phyloP scores from a whole-genome alignment of 2,329 filamentous ascomycete genomes.

The Diaporthe destruens region DNA sequence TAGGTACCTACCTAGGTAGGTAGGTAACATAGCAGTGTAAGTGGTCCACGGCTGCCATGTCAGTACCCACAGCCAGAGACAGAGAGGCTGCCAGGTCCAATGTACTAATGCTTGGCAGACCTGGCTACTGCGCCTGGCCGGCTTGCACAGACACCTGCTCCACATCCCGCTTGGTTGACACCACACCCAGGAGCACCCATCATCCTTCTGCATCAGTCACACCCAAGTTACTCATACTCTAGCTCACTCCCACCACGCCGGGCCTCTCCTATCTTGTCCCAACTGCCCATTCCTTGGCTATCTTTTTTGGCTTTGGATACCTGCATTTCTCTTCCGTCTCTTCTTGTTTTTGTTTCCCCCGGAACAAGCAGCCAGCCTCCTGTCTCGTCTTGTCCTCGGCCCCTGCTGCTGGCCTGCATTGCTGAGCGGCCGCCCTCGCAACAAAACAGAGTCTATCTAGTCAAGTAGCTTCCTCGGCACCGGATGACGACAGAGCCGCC shows the following conservation, averaged over 20 bases:
- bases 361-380: neutral
- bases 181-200: constrained; percentile 20
- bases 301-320: neutral
- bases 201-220: constrained; percentile 26
- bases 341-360: neutral
- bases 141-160: constrained; percentile 20
- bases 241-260: constrained; percentile 14
- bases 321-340: neutral
- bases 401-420: constrained; percentile 7
- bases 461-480: constrained; percentile 35
- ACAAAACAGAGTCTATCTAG: constrained; percentile 4
- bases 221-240: constrained; percentile 18
- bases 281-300: constrained; percentile 19
- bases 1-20: too few relatives aligned
- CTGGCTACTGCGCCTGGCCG: neutral
- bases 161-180: constrained; percentile 26
- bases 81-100: constrained; percentile 7
- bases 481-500: constrained; percentile 42
- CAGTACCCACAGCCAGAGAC: neutral
- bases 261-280: constrained; percentile 18
- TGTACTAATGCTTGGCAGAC: constrained; percentile 1
- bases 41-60: neutral
- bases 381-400: neutral
- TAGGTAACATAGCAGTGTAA: neutral
- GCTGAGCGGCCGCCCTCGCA: constrained; percentile 17